These are phyloP conservation scores for Candida maris DNA, from an alignment of 805 yeast genomes.

Conservation along the genomic window DNA sequence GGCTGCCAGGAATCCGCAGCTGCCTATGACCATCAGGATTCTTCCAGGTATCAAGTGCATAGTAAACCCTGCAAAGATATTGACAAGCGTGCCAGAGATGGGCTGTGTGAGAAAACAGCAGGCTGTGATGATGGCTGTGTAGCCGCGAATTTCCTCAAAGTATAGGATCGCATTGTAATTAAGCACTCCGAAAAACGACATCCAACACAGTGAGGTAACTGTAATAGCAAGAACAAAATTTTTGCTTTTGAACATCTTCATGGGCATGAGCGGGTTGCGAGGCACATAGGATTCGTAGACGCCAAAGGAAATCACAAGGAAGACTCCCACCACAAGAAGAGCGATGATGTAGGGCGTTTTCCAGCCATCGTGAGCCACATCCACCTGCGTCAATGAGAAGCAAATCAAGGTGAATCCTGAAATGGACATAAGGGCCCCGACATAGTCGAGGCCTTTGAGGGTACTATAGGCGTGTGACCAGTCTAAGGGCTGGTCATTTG, in stretches of 20 bases:
- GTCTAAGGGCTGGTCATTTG: slow-evolving; percentile 32
- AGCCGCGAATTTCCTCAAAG: slow-evolving; percentile 38
- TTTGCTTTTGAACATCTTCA: slow-evolving; percentile 37
- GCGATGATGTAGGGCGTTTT: slow-evolving; percentile 44
- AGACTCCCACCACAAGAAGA: slow-evolving; percentile 37
- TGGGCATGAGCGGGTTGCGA: slow-evolving; percentile 45
- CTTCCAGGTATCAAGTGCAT: slow-evolving; percentile 43
- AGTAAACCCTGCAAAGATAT: slow-evolving; percentile 43
- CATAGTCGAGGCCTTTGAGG: slow-evolving; percentile 34
- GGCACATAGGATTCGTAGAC: slow-evolving; percentile 39
- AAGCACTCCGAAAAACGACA: slow-evolving; percentile 38
- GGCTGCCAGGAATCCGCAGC: slow-evolving; percentile 34
- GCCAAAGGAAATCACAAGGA: slow-evolving; percentile 31
- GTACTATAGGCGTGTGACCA: slow-evolving; percentile 23
- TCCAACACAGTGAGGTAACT: slow-evolving; percentile 38
- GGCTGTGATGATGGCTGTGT: slow-evolving; percentile 39
- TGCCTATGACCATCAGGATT: slow-evolving; percentile 33
- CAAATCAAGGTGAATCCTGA: slow-evolving; percentile 39
- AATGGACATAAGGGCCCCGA: slow-evolving; percentile 41
- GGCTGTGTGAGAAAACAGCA: slow-evolving; percentile 44
- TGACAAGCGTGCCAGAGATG: slow-evolving; percentile 39
- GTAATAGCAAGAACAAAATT: slow-evolving; percentile 40
- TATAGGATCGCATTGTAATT: slow-evolving; percentile 39
- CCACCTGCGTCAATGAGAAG: slow-evolving; percentile 43
- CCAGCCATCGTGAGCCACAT: slow-evolving; percentile 41